Evolutionary conservation across 148 eudicot species (phyloP).

Genomic region (Limonium bicolor): DNA sequence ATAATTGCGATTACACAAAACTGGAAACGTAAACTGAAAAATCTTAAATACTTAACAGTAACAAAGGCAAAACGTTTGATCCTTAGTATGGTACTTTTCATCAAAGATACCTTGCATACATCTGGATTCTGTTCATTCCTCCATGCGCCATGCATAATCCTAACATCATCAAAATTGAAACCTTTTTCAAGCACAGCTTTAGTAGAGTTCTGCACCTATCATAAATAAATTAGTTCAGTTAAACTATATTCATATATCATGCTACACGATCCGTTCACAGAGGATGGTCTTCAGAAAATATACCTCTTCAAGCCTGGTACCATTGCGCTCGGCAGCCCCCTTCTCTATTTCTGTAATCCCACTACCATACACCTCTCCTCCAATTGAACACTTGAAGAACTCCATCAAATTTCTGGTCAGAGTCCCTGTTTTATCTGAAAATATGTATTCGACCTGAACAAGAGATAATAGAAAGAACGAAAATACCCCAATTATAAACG

Average conservation of each 20-base stretch:
- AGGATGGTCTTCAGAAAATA: not conserved
- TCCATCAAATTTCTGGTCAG: slow-evolving; percentile 94
- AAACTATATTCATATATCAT: not conserved
- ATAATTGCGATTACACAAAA: too few relatives aligned
- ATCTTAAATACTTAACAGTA: too few relatives aligned
- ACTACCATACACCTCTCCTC: slow-evolving; percentile 85
- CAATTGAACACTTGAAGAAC: slow-evolving; percentile 96
- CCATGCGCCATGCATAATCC: slow-evolving; percentile 97
- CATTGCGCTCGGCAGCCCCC: slow-evolving; percentile 69
- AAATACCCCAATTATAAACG: too few relatives aligned
- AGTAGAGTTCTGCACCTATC: slow-evolving; percentile 36
- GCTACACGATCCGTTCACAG: too few relatives aligned
- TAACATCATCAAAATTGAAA: slow-evolving; percentile 82
- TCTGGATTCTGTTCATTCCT: slow-evolving; percentile 93
- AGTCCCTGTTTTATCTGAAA: slow-evolving; percentile 95
- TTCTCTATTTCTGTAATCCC: slow-evolving; percentile 89
- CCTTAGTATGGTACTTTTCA: too few relatives aligned
- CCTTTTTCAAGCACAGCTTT: slow-evolving; percentile 63
- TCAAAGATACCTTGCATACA: slow-evolving; percentile 56
- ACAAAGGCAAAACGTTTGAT: too few relatives aligned
- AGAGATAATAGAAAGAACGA: too few relatives aligned
- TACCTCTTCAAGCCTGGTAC: slow-evolving; percentile 50
- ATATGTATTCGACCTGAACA: slow-evolving; percentile 87
- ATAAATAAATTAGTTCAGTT: slow-evolving; percentile 7
- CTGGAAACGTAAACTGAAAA: too few relatives aligned